Evolutionary conservation across 345 rosid species (phyloP).

Genomic region (Lagerstroemia speciosa): DNA sequence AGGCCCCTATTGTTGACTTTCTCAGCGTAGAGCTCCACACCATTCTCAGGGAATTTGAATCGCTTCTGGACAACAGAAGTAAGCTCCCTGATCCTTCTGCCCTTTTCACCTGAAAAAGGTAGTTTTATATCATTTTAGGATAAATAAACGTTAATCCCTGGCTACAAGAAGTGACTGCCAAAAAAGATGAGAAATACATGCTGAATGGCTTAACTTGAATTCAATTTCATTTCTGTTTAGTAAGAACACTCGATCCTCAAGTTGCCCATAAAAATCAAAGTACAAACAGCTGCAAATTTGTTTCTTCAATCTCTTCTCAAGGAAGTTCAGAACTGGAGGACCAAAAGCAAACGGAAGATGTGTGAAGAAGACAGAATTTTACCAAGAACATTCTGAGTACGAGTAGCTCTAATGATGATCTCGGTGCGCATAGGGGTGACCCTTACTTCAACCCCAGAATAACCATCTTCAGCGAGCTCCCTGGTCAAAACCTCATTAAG

Average conservation of each 20-base stretch:
- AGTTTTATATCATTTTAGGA: not conserved
- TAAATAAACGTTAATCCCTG: not conserved
- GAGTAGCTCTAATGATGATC: constrained; percentile 16
- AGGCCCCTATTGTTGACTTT: constrained; percentile 18
- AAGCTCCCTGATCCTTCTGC: constrained; percentile 14
- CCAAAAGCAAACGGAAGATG: not conserved
- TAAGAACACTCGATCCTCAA: too few relatives aligned
- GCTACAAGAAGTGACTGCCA: not conserved
- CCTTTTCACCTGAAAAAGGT: constrained; percentile 13
- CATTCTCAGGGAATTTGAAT: constrained; percentile 17
- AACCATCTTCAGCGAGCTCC: constrained; percentile 18
- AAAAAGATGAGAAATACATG: not conserved
- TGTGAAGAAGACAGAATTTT: not conserved
- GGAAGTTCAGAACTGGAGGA: not conserved
- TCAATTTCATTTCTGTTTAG: too few relatives aligned
- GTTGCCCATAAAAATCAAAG: too few relatives aligned
- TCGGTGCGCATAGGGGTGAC: constrained; percentile 19
- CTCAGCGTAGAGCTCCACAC: constrained; percentile 13
- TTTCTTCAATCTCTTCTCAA: not conserved
- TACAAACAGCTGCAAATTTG: too few relatives aligned
- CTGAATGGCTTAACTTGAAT: too few relatives aligned
- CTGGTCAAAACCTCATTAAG: constrained; percentile 17
- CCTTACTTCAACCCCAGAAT: constrained; percentile 17
- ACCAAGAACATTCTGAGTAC: constrained; percentile 18
- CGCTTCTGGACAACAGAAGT: constrained; percentile 16